Base-by-base conservation (phyloP, 495 filamentous ascomycete species). In the Amphirosellinia nigrospora region DNA sequence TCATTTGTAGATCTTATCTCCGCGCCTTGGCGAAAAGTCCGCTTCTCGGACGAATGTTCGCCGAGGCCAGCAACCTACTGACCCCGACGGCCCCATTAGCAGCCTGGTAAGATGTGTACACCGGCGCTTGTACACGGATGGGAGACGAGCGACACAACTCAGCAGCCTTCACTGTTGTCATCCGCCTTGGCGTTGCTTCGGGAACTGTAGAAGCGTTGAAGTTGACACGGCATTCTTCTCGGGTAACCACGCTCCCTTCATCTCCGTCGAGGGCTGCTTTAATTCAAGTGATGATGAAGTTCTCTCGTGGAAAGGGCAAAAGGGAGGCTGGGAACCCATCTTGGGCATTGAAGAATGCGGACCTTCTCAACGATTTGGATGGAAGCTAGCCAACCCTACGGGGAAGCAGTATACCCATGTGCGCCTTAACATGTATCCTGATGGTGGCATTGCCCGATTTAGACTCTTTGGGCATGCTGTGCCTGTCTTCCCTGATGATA, bases 51-150 rank as follows among this genome's bases (percentile, higher is more conserved):
- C 79, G 89, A 98, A 82, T 98, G 87, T 98, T 97, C 81, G 94
- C 93, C 71, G 87, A 89, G 43, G 94, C 94, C 13, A 81, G 83
- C 43, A 97, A 96, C 80, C 88, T 97, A 72, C 81, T 93, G 64
- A 95, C 87, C 19, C 91, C 92, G 1, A 88, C 87, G 0, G 82
- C 91, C 92, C 94, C 5, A 87, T 97, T 74, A 87, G 70, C 89
- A 91, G 71, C 90, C 90, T 0, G 94, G 93, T 67, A 89, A 94
- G 79, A 96, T 94, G 89, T 94, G 59, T 89, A 91, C 75, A 87
- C 93, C 11, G 94, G 94, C 70, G 92, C 93, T 28, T 98, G 94
- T 97, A 94, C 79, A 98, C 77, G 94, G 94, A 30, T 97, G 94
- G 94, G 94, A 98, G 79, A 97, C 94, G 2, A 87, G 19, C 85